Evolutionary conservation across 2,329 filamentous ascomycete species (phyloP), one percentile per base, ranked within the genome.

Genomic region (Penicillium sp.): DNA sequence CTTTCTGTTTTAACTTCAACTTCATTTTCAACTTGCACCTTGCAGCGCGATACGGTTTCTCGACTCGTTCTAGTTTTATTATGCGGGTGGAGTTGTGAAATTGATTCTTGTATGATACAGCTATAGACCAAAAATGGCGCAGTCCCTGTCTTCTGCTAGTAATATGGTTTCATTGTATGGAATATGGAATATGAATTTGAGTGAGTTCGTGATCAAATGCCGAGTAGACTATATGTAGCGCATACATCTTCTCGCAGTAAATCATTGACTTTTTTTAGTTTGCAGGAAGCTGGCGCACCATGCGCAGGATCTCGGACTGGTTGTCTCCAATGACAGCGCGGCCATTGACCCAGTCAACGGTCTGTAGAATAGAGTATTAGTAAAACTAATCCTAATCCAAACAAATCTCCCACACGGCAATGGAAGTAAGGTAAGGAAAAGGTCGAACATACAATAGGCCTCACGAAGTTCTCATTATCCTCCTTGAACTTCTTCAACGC

Each of bases 321-420:
- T 89, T 87, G 50, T 90, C 90, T 21, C 91, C 90, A 27, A 85
- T 79, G 10, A 87, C 84, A 47, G 88, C 93, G 74, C 86, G 89
- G 63, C 93, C 94, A 74, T 93, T 93, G 73, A 89, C 91, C 94
- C 94, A 97, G 74, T 97, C 93, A 52, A 97, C 93, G 58, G 89
- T 76, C 77, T 75, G 62, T 36, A 61, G 62, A 29, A 36, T 23
- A 39, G 35, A 39, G 17, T 0, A 44, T 61, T 61, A 74, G 68
- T 72, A 71, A 13, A 57, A 43, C 21, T 23, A 23, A 23, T 23
- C 21, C 21, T 23, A 23, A 8, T n/a, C 21, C 17, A 23, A 5
- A 17, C 4, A 31, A 2, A 6, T 17, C 13, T 21, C 7, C 19
- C 4, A 17, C 13, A 5, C 10, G 3, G 9, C 4, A 12, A 25